Percentiles rank a stretch among this genome's conserved stretches.
Conservation (phyloP, 2,329 filamentous ascomycete genomes). For the Aureobasidium sp. region DNA sequence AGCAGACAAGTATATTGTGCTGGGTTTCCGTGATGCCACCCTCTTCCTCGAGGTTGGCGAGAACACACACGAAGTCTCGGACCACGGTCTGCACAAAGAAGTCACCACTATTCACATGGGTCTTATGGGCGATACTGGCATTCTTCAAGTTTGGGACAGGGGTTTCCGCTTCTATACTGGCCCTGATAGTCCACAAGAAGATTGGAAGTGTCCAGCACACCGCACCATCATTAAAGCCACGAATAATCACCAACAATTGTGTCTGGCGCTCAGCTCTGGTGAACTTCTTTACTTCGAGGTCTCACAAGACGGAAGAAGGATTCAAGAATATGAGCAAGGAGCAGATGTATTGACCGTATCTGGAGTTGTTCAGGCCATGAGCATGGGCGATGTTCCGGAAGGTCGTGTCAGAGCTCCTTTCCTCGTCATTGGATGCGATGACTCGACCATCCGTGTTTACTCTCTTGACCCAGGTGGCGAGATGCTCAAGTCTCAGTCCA, state of each 20-base stretch:
- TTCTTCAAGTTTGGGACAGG: conserved; percentile 20
- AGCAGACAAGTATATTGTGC: conserved; percentile 90
- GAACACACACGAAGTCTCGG: conserved; percentile 89
- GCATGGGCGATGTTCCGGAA: conserved; percentile 84
- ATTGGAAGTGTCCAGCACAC: conserved; percentile 59
- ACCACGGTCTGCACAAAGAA: conserved; percentile 83
- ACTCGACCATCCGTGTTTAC: conserved; percentile 88
- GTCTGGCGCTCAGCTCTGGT: conserved; percentile 86
- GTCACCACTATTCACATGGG: conserved; percentile 89
- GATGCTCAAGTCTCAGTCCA: conserved; percentile 21
- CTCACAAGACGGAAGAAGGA: conserved; percentile 72
- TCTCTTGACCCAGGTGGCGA: conserved; percentile 62
- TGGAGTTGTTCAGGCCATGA: conserved; percentile 90
- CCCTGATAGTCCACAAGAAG: conserved; percentile 18
- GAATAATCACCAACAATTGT: conserved; percentile 88
- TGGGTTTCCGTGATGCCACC: conserved; percentile 85
- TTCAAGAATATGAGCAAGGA: conserved; percentile 68
- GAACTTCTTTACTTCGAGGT: conserved; percentile 99
- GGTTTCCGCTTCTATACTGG: conserved; percentile 20
- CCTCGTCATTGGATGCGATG: conserved; percentile 91
- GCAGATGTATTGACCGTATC: conserved; percentile 92
- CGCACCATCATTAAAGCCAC: conserved; percentile 90
- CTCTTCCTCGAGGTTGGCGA: conserved; percentile 92
- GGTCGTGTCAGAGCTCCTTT: conserved; percentile 85
- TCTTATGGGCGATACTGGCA: conserved; percentile 74